Percentiles rank a stretch among this genome's conserved stretches.
phyloP scores from a whole-genome alignment of 2,329 filamentous ascomycete species.

The Cordyceps militaris region DNA sequence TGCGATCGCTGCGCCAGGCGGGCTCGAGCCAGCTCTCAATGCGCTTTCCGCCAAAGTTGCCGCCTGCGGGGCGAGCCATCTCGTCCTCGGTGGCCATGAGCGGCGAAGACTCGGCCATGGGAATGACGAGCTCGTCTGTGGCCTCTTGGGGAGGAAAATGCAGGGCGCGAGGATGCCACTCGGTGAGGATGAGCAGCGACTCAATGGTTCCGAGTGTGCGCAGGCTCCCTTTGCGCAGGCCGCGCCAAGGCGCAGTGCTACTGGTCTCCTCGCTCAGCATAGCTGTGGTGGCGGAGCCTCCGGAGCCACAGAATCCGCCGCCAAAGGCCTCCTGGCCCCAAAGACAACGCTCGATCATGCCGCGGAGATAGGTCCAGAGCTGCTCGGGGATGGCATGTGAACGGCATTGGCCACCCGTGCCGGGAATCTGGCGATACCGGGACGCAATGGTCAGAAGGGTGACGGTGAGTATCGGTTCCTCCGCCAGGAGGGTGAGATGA shows the following conservation, averaged over 20 bases:
- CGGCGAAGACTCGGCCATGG: conserved; percentile 46
- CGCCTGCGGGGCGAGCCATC: conserved; percentile 28
- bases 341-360: conserved; percentile 90
- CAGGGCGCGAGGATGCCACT: conserved; percentile 92
- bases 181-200: conserved; percentile 85
- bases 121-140: conserved; percentile 60
- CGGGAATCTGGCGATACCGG: conserved; percentile 72
- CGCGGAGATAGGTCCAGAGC: conserved; percentile 86
- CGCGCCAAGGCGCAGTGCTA: conserved; percentile 63
- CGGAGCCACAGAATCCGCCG: conserved; percentile 73
- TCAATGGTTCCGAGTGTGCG: conserved; percentile 91
- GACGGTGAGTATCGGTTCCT: conserved; percentile 88
- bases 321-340: conserved; percentile 97
- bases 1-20: conserved; percentile 86
- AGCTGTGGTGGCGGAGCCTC: conserved; percentile 23
- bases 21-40: conserved; percentile 97
- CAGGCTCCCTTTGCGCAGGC: conserved; percentile 68
- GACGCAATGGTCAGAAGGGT: conserved; percentile 88
- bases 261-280: conserved; percentile 53
- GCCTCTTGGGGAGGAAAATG: conserved; percentile 85
- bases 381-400: conserved; percentile 91
- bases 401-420: conserved; percentile 73
- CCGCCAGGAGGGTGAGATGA: conserved; percentile 71
- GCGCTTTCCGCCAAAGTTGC: conserved; percentile 69
- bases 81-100: conserved; percentile 32